phyloP scores from a whole-genome alignment of 192 early-diverging fungal species.

The Rhizophagus sp. region DNA sequence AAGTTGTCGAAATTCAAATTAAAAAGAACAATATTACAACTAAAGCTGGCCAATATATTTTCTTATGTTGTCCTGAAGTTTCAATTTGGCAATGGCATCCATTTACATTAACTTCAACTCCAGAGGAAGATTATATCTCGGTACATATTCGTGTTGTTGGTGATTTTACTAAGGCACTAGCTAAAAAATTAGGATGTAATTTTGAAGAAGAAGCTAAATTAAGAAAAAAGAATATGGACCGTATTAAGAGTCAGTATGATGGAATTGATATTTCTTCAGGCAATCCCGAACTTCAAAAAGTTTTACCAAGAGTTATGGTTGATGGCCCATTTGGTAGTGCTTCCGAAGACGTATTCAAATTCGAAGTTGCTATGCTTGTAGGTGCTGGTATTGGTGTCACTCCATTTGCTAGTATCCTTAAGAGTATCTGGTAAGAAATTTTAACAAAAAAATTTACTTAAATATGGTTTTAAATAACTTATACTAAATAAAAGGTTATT shows the following conservation, averaged over 20 bases:
- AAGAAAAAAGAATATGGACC: conserved; percentile 39
- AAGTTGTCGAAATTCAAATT: conserved; percentile 71
- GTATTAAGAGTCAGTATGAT: conserved; percentile 28
- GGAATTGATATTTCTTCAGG: conserved; percentile 9
- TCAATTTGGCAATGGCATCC: conserved; percentile 79
- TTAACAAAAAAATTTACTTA: not conserved
- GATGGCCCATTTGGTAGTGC: conserved; percentile 76
- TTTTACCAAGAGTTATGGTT: conserved; percentile 58
- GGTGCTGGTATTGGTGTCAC: conserved; percentile 86
- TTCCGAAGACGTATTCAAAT: conserved; percentile 77
- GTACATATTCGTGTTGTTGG: conserved; percentile 78
- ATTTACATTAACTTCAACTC: conserved; percentile 71
- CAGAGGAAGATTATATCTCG: conserved; percentile 76
- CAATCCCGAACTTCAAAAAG: conserved; percentile 34
- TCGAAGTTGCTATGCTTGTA: conserved; percentile 65
- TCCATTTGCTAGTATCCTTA: conserved; percentile 72
- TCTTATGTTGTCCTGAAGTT: conserved; percentile 69
- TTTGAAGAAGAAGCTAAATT: conserved; percentile 38
- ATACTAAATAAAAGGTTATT: not conserved
- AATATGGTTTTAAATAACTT: not conserved
- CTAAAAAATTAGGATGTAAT: conserved; percentile 68
- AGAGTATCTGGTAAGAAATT: conserved; percentile 59
- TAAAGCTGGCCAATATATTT: conserved; percentile 75
- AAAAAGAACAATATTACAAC: conserved; percentile 53
- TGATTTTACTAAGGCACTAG: conserved; percentile 68